These are phyloP conservation scores for Paraleonurus japonicus DNA, from an alignment of 257 asterid species.

Conservation along the genomic window DNA sequence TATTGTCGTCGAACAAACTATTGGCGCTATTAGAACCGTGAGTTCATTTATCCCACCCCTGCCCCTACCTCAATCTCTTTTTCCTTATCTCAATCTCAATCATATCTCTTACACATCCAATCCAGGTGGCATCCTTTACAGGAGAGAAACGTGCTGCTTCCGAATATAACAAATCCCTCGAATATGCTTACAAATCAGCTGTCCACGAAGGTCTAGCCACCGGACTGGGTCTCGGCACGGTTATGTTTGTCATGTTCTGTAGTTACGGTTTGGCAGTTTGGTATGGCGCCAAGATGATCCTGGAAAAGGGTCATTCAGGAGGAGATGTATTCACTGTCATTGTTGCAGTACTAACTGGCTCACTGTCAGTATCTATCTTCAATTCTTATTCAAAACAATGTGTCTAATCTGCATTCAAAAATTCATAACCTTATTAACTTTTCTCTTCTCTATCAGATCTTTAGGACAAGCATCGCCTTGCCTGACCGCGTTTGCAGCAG, in stretches of 20 bases:
- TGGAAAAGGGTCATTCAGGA: constrained; percentile 55
- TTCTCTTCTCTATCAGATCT: constrained; percentile 42
- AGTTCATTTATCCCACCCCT: too few relatives aligned
- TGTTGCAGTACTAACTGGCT: constrained; percentile 62
- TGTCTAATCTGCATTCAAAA: neutral
- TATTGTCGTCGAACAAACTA: constrained; percentile 69
- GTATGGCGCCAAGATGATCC: constrained; percentile 66
- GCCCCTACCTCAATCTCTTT: too few relatives aligned
- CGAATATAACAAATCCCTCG: constrained; percentile 53
- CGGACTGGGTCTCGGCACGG: constrained; percentile 71
- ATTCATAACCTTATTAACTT: too few relatives aligned
- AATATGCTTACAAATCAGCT: constrained; percentile 58
- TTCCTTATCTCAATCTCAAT: too few relatives aligned
- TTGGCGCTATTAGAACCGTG: constrained; percentile 87
- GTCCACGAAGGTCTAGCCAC: constrained; percentile 69
- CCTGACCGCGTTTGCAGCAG: constrained; percentile 73
- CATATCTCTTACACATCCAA: too few relatives aligned
- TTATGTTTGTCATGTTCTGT: constrained; percentile 59
- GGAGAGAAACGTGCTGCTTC: constrained; percentile 75
- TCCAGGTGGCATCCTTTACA: constrained; percentile 75
- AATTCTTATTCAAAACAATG: neutral
- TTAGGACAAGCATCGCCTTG: constrained; percentile 87
- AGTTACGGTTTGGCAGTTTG: constrained; percentile 85
- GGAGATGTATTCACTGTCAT: constrained; percentile 64
- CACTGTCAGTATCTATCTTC: constrained; percentile 53